Conservation (phyloP, 2,329 filamentous ascomycete species). For the Cytospora paraplurivora region DNA sequence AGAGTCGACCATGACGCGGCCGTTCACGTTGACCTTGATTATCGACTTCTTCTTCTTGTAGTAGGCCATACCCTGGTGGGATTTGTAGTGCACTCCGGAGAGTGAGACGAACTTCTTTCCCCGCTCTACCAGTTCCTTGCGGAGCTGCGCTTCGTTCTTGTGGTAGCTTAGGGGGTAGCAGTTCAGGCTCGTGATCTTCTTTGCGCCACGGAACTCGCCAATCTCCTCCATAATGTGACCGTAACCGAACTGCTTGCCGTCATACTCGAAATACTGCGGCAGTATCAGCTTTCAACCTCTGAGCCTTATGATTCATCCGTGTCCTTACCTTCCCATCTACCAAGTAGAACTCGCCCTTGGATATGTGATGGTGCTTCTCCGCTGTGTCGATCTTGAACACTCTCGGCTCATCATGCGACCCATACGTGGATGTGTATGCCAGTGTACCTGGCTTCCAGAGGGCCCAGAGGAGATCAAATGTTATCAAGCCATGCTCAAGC, state of each 20-base stretch:
- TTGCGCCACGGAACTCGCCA: conserved; percentile 73
- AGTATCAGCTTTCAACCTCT: background rate
- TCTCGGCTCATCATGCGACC: conserved; percentile 72
- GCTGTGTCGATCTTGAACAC: conserved; percentile 81
- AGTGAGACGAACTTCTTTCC: conserved; percentile 83
- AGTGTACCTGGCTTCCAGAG: conserved; percentile 86
- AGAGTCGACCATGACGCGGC: conserved; percentile 85
- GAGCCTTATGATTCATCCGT: background rate
- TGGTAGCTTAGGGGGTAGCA: conserved; percentile 82
- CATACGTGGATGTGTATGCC: conserved; percentile 76
- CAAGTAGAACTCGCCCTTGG: conserved; percentile 74
- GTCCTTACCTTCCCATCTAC: conserved; percentile 63
- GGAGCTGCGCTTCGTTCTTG: conserved; percentile 67
- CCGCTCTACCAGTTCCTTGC: conserved; percentile 70
- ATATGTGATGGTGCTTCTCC: conserved; percentile 68
- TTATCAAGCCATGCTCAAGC: conserved; percentile 80
- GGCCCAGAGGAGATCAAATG: conserved; percentile 86
- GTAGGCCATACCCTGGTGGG: conserved; percentile 82
- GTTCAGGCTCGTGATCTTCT: conserved; percentile 77
- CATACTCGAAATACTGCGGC: conserved; percentile 74
- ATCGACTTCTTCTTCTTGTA: conserved; percentile 76
- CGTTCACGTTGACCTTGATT: conserved; percentile 77
- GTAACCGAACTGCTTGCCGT: conserved; percentile 82
- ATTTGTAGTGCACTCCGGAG: conserved; percentile 81
- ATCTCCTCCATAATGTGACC: conserved; percentile 72